A percentile compares a stretch with the other conserved stretches of the same genome.
Conservation (phyloP, 208 protist species). For the Trypanosoma avium region DNA sequence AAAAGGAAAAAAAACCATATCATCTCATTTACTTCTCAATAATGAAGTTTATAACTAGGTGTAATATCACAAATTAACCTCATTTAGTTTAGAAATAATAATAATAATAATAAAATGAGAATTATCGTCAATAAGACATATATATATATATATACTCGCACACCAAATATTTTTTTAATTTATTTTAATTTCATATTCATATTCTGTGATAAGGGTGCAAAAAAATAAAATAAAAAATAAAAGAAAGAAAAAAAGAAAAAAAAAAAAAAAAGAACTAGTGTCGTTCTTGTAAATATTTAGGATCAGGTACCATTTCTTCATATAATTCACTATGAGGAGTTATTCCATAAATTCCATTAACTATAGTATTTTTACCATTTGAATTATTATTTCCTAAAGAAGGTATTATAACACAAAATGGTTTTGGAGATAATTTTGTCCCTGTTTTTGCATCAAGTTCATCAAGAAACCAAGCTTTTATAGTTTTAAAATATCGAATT, state of each 20-base stretch:
- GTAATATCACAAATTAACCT: too few relatives aligned
- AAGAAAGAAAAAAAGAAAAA: neutral
- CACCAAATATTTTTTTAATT: too few relatives aligned
- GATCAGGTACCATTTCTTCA: constrained; percentile 12
- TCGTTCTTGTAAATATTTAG: constrained; percentile 13
- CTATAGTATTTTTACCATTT: neutral
- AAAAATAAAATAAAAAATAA: too few relatives aligned
- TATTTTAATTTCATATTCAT: neutral
- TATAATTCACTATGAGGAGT: constrained; percentile 27
- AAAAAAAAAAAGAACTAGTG: constrained; percentile 18
- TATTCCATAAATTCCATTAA: constrained; percentile 4
- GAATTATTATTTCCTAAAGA: too few relatives aligned
- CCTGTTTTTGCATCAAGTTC: constrained; percentile 26
- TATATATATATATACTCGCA: too few relatives aligned
- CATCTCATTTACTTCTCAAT: neutral
- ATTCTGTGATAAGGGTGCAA: too few relatives aligned
- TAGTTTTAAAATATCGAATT: constrained; percentile 28
- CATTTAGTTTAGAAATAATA: too few relatives aligned
- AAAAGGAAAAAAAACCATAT: neutral
- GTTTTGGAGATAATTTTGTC: constrained; percentile 15
- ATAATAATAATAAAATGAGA: too few relatives aligned
- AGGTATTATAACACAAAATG: constrained; percentile 22
- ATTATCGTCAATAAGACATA: too few relatives aligned
- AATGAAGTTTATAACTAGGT: too few relatives aligned
- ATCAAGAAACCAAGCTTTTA: constrained; percentile 37